Conservation (phyloP, 164 flowering plant genomes). For the Tinospora cordifolia region DNA sequence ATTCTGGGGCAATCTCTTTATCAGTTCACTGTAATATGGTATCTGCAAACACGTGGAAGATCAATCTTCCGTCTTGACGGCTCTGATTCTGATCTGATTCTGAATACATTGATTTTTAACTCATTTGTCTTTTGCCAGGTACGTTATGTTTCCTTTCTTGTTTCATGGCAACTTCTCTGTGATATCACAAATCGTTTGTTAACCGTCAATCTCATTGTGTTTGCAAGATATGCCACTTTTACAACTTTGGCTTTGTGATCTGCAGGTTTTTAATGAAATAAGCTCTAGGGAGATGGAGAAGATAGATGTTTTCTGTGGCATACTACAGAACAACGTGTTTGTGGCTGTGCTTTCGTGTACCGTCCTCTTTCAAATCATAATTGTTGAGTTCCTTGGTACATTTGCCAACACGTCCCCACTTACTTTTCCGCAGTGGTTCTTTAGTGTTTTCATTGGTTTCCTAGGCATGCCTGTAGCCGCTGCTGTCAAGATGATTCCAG, state of each 20-base stretch:
- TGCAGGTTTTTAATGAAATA: slow-evolving; percentile 87
- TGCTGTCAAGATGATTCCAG: slow-evolving; percentile 74
- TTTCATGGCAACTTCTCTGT: no score
- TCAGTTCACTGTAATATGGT: slow-evolving; percentile 71
- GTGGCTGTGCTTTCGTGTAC: slow-evolving; percentile 60
- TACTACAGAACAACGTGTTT: slow-evolving; percentile 74
- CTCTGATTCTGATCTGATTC: slow-evolving; percentile 50
- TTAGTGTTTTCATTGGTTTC: slow-evolving; percentile 61
- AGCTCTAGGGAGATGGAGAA: slow-evolving; percentile 93
- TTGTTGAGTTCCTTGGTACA: slow-evolving; percentile 66
- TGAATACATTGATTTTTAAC: slow-evolving; percentile 80
- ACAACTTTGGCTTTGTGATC: no score
- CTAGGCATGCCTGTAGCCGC: slow-evolving; percentile 92
- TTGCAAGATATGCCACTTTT: no score
- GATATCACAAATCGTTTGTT: no score
- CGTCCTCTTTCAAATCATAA: slow-evolving; percentile 68
- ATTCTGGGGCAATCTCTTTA: slow-evolving; percentile 75
- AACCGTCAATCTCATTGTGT: no score
- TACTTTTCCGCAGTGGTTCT: slow-evolving; percentile 58
- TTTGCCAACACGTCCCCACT: slow-evolving; percentile 87
- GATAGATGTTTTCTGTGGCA: slow-evolving; percentile 70
- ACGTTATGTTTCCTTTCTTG: no score
- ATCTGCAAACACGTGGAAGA: slow-evolving; percentile 69
- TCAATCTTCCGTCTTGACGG: slow-evolving; percentile 50
- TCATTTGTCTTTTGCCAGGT: slow-evolving; percentile 93